phyloP scores from a whole-genome alignment of 495 filamentous ascomycete genomes.

The Xylaria palmicola region DNA sequence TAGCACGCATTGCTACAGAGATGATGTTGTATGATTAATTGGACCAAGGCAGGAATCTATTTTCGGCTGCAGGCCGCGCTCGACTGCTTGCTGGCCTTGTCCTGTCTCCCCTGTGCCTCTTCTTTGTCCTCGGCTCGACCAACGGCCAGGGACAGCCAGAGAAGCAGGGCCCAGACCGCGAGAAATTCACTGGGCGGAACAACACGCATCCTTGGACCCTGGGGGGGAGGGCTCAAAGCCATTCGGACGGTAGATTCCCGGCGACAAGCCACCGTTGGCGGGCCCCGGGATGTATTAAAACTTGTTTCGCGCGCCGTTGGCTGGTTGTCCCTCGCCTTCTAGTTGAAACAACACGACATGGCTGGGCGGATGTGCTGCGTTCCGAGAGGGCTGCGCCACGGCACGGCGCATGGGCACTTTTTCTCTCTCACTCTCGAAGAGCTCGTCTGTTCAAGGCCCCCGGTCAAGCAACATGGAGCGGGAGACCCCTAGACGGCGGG shows the following conservation, averaged over 20 bases:
- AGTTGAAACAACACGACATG: conserved; percentile 4
- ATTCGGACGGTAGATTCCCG: conserved; percentile 5
- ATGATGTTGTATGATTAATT: background rate
- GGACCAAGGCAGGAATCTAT: background rate
- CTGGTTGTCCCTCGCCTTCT: background rate
- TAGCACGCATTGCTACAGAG: background rate
- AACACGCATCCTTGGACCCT: background rate
- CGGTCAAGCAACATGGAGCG: background rate
- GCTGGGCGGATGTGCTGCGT: conserved; percentile 5
- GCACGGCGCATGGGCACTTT: background rate
- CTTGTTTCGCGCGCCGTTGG: background rate
- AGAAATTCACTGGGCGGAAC: background rate
- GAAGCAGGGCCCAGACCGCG: too few species aligned
- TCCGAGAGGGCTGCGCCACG: conserved; percentile 8
- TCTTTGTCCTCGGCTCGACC: too few species aligned
- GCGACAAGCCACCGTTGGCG: conserved; percentile 5
- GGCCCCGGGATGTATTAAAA: background rate
- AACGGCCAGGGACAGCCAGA: too few species aligned
- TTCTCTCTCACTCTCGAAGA: too few species aligned
- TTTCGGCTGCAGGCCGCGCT: background rate
- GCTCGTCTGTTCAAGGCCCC: too few species aligned
- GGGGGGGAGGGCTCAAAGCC: background rate
- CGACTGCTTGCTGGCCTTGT: background rate
- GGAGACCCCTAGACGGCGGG: conserved; percentile 1
- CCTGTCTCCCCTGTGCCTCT: too few species aligned